Percentiles rank a stretch among this genome's conserved stretches.
Conservation (phyloP, 1,139 yeast species). For the Candida tetrigidarum region DNA sequence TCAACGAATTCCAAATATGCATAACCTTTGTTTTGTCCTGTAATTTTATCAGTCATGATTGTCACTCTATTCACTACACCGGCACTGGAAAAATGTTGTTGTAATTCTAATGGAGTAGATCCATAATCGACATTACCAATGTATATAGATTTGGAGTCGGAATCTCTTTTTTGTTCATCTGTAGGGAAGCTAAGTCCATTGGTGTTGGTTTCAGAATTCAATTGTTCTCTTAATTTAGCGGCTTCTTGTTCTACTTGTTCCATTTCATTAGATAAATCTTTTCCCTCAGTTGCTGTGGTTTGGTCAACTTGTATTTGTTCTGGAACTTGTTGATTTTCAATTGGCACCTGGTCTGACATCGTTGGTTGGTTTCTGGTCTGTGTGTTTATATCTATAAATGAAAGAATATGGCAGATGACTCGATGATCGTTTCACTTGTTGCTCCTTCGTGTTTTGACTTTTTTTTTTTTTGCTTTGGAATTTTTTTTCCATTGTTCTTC, state of each 20-base stretch:
- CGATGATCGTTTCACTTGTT: no score
- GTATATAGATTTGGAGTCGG: constrained; percentile 79
- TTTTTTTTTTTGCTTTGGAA: no score
- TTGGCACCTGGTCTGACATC: constrained; percentile 22
- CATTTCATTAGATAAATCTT: constrained; percentile 17
- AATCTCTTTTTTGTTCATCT: constrained; percentile 43
- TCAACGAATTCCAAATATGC: constrained; percentile 84
- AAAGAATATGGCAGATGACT: no score
- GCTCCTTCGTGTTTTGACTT: no score
- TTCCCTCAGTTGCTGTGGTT: not conserved
- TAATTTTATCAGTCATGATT: constrained; percentile 67
- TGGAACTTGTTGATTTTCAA: constrained; percentile 18
- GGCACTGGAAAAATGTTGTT: constrained; percentile 72
- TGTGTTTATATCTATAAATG: not conserved
- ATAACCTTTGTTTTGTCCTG: constrained; percentile 85
- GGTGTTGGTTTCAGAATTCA: constrained; percentile 17
- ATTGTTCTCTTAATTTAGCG: constrained; percentile 29
- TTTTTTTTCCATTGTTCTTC: no score
- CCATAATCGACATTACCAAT: constrained; percentile 89
- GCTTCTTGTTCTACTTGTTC: constrained; percentile 36
- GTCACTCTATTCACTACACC: constrained; percentile 88
- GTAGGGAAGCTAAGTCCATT: constrained; percentile 16
- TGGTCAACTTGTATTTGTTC: constrained; percentile 3
- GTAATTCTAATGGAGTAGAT: constrained; percentile 79
- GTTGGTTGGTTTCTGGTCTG: not conserved